These are phyloP conservation scores for Teratosphaeria viscida DNA, from an alignment of 2,329 filamentous ascomycete genomes.

Conservation along the genomic window DNA sequence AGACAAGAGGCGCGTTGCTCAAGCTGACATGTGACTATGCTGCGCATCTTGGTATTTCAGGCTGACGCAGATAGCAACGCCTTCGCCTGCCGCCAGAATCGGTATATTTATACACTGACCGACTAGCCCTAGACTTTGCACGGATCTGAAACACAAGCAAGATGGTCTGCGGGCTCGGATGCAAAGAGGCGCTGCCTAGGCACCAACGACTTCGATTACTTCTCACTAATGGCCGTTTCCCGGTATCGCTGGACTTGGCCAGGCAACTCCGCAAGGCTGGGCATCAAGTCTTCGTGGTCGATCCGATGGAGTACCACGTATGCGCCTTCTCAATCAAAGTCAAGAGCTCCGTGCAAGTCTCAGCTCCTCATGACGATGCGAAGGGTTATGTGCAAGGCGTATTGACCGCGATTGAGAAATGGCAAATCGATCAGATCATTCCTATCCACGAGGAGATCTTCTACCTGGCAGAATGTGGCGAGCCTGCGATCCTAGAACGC, in stretches of 20 bases:
- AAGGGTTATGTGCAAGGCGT: constrained; percentile 10
- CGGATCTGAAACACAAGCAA: background rate
- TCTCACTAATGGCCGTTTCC: constrained; percentile 13
- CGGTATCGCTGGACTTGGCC: constrained; percentile 11
- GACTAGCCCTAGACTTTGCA: background rate
- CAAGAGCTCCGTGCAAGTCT: constrained; percentile 6
- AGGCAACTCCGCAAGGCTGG: constrained; percentile 2
- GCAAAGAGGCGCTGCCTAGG: background rate
- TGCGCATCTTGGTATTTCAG: background rate
- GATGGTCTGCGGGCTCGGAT: background rate
- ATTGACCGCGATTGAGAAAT: constrained; percentile 6
- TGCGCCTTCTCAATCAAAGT: constrained; percentile 10
- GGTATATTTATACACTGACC: background rate
- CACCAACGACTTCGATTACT: background rate
- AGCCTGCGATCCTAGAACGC: constrained; percentile 14
- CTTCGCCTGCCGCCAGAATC: background rate
- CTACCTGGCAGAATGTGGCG: constrained; percentile 17
- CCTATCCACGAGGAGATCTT: constrained; percentile 26
- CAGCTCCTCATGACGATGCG: constrained; percentile 9
- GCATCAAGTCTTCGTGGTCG: constrained; percentile 10
- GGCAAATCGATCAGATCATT: constrained; percentile 14
- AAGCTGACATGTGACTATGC: background rate
- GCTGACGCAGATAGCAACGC: background rate
- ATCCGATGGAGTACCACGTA: constrained; percentile 10
- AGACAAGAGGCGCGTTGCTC: background rate